Base-by-base conservation (phyloP, 768 basidiomycete genomes). In the Boletus sensibilis region DNA sequence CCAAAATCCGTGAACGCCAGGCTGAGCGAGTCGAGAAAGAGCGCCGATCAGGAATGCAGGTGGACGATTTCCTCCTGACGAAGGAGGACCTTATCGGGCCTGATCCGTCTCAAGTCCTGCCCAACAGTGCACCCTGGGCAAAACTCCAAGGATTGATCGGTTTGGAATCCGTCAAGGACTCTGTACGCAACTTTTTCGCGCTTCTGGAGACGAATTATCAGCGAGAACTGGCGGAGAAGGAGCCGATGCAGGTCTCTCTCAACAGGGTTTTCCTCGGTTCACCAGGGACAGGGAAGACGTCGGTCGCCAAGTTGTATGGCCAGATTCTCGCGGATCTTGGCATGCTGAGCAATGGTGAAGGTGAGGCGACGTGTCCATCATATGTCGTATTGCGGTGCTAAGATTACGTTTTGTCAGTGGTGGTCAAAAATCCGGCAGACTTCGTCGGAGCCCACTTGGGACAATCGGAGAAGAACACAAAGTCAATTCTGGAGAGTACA, bases 231-330 rank as follows among this genome's bases (percentile, higher is more conserved):
- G 53, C 59, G 39, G 86, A 87, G 63, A 72, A 77, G 60, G 74
- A 80, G 44, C 84, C 83, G 0, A 53, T 85, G 16, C 69, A 76
- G 47, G 57, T 83, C 14, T 81, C 84, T 13, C 76, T 88, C 55
- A 88, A 89, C 55, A 79, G 84, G 13, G 81, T 84, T 1, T 87
- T 90, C 68, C 64, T 86, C 10, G 88, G 87, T 5, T 81, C 82
- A 5, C 87, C 87, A 9, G 87, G 87, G 1, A 88, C 85, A 0
- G 87, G 87, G 0, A 89, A 89, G 64, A 88, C 87, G 5, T 82
- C 86, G 0, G 87, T 90, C 0, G 87, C 84, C 5, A 82, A 81
- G 61, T 63, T 87, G 13, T 88, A 89, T 55, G 88, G 87, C 0
- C 78, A 79, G 55, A 82, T 88, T 52, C 67, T 89, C 3, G 79